Conservation (phyloP, 495 filamentous ascomycete genomes). For the Annulohypoxylon moriforme region DNA sequence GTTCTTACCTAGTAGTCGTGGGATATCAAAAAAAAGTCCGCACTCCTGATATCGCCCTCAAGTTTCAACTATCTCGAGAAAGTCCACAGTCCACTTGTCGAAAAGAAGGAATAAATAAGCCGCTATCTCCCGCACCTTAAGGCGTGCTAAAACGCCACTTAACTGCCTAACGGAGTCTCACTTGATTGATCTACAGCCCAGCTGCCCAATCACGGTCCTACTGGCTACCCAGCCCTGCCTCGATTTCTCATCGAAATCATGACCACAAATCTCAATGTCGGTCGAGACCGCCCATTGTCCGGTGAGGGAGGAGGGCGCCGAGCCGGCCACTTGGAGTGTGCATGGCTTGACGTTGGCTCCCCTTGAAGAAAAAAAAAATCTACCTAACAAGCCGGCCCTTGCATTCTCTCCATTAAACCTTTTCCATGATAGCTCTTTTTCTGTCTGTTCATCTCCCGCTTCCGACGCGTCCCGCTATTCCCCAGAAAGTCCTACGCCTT, state of each 20-base stretch:
- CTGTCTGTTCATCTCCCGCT: constrained; percentile 42
- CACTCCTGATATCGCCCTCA: constrained; percentile 31
- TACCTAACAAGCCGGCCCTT: constrained; percentile 40
- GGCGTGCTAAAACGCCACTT: constrained; percentile 42
- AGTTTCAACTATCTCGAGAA: constrained; percentile 18
- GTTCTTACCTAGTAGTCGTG: constrained; percentile 15
- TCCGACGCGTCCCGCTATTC: constrained; percentile 41
- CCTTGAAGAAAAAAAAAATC: constrained; percentile 25
- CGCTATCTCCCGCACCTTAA: constrained; percentile 38
- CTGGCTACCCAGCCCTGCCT: constrained; percentile 40
- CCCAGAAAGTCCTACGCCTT: constrained; percentile 27
- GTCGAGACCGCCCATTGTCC: constrained; percentile 45
- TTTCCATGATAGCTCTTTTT: constrained; percentile 39
- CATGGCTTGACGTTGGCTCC: constrained; percentile 39
- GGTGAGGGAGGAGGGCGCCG: constrained; percentile 40
- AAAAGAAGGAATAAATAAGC: constrained; percentile 37
- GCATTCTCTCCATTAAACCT: constrained; percentile 40
- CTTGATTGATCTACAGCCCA: constrained; percentile 48
- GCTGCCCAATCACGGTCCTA: constrained; percentile 48
- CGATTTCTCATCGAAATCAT: constrained; percentile 43
- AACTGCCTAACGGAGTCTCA: constrained; percentile 48
- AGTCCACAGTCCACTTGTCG: constrained; percentile 31
- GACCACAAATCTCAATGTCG: constrained; percentile 38
- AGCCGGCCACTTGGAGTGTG: constrained; percentile 38
- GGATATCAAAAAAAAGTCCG: constrained; percentile 38